Evolutionary conservation across 805 yeast species (phyloP), one percentile per base, ranked within the genome.

Genomic region (Candida berthetii): DNA sequence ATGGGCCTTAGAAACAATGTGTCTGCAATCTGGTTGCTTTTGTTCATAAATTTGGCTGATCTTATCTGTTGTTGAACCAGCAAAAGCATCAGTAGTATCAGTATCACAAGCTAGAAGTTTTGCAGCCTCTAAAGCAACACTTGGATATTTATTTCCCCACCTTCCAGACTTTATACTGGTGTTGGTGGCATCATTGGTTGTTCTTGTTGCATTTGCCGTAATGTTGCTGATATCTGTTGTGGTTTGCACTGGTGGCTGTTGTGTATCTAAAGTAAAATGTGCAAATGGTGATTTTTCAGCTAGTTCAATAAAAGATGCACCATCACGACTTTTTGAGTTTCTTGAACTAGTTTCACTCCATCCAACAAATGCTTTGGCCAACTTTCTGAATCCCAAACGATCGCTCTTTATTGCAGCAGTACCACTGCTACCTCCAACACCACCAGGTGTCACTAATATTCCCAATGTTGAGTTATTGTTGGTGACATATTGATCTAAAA

Each of bases 301-400:
- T 8, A 16, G 7, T 16, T 16, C 34, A 31, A 9, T 17, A 31
- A 16, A 19, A 19, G 13, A 13, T 7, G 6, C 27, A 14, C 7
- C 27, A 34, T 20, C 36, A 19, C 27, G 27, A 20, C 36, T 19
- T 8, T 34, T 19, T 4, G 11, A 19, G 10, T 19, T 34, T 34
- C 36, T 34, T 34, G 36, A 20, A 20, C 17, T 15, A 10, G 36
- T 22, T 2, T 33, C 41, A 19, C 22, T 37, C 40, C 44, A 42
- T n/a, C 36, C 33, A 37, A 46, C 40, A 18, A 48, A 29, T 3
- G 49, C 45, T 31, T 35, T 50, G 7, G 54, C 54, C 4, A 50
- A 19, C 31, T 42, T 48, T 40, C 47, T 48, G 18, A 48, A 14
- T 2, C 53, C 42, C 15, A 44, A 18, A 33, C 39, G 48, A 11